These are phyloP conservation scores for Salix koriyanagi DNA, from an alignment of 345 rosid species.

Conservation along the genomic window DNA sequence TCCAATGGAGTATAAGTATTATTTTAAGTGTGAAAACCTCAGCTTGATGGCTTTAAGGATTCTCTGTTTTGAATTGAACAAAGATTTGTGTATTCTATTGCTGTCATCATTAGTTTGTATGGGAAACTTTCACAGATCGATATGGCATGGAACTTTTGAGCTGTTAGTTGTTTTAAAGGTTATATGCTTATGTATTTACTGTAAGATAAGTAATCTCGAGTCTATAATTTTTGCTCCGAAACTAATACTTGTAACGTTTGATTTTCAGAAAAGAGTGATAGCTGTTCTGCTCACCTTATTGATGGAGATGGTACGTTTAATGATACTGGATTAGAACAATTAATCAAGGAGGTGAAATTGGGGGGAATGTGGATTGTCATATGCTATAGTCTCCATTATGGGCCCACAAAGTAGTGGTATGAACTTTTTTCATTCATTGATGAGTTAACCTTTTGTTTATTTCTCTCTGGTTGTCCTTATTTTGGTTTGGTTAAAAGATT, in stretches of 20 bases:
- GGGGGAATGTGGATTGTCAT: conserved; percentile 85
- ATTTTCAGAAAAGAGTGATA: conserved; percentile 36
- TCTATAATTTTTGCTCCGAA: not conserved
- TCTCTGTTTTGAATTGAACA: not conserved
- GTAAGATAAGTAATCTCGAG: not conserved
- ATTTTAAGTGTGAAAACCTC: not conserved
- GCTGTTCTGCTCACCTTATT: conserved; percentile 84
- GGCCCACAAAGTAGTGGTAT: conserved; percentile 99
- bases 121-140: not conserved
- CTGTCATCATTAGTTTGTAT: not conserved
- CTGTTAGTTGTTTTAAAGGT: not conserved
- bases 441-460: not conserved
- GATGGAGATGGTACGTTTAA: conserved; percentile 88
- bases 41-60: not conserved
- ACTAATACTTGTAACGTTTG: not conserved
- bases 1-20: not conserved
- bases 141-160: not conserved
- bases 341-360: conserved; percentile 71
- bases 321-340: conserved; percentile 57
- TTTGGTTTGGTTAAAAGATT: not conserved
- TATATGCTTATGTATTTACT: not conserved
- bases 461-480: not conserved
- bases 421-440: conserved; percentile 19
- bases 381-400: conserved; percentile 95
- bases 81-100: not conserved